A percentile compares a stretch with the other conserved stretches of the same genome.
Evolutionary conservation across 2,329 filamentous ascomycete species (phyloP).

Genomic region (Penicillium freii): DNA sequence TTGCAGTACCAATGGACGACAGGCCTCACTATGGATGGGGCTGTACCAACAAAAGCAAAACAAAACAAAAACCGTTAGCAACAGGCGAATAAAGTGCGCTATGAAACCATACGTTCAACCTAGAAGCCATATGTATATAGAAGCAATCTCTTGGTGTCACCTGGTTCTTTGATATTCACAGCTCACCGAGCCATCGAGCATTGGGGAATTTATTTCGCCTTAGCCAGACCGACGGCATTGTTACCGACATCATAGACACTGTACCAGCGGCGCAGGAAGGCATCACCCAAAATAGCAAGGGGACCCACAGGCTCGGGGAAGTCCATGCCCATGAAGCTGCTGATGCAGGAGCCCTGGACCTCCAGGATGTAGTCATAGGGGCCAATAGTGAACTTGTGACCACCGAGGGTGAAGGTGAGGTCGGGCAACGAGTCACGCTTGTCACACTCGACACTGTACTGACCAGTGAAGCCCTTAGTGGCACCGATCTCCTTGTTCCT

Average conservation of each 20-base stretch:
- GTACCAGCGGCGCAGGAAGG: conserved; percentile 65
- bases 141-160: conserved; percentile 12
- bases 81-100: conserved; percentile 12
- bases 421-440: conserved; percentile 83
- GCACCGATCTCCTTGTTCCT: conserved; percentile 93
- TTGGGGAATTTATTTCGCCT: conserved; percentile 63
- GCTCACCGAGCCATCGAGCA: conserved; percentile 5
- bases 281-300: conserved; percentile 79
- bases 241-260: conserved; percentile 94
- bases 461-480: conserved; percentile 95
- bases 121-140: conserved; percentile 21
- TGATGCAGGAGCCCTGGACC: conserved; percentile 93
- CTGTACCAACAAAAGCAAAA: conserved; percentile 10
- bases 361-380: conserved; percentile 94
- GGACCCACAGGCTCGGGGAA: conserved; percentile 82
- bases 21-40: conserved; percentile 3
- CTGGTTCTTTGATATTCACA: conserved; percentile 14
- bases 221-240: conserved; percentile 82
- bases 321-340: conserved; percentile 96
- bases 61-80: conserved; percentile 12
- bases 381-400: conserved; percentile 88
- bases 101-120: conserved; percentile 9
- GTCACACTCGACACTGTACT: conserved; percentile 89
- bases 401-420: conserved; percentile 83
- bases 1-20: conserved; percentile 11